A percentile compares a stretch with the other conserved stretches of the same genome.
These are phyloP conservation scores for Epichloe gansuensis DNA, from an alignment of 2,329 filamentous ascomycete genomes.

Conservation along the genomic window DNA sequence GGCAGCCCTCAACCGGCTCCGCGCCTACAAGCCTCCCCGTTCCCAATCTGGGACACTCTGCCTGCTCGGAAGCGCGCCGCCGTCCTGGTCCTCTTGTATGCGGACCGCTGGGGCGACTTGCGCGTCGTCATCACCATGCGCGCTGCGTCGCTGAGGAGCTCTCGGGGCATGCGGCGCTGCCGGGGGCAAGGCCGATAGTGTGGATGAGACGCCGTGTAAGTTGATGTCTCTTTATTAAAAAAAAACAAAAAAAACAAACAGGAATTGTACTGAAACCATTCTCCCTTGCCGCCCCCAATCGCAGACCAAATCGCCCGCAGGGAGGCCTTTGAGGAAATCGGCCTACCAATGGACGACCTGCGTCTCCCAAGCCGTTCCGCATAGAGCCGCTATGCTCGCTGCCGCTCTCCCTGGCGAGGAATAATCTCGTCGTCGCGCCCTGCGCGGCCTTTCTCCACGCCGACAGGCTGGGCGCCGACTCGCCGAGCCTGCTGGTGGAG, in stretches of 20 bases:
- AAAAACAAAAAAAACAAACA: too few species aligned
- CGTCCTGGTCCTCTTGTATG: slow-evolving; percentile 78
- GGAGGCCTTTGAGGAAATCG: slow-evolving; percentile 89
- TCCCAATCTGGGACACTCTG: slow-evolving; percentile 49
- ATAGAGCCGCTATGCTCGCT: slow-evolving; percentile 83
- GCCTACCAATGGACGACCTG: slow-evolving; percentile 59
- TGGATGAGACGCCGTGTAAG: slow-evolving; percentile 49
- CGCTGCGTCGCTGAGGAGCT: slow-evolving; percentile 48
- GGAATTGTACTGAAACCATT: too few species aligned
- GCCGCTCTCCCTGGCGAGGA: slow-evolving; percentile 62
- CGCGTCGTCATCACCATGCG: slow-evolving; percentile 59
- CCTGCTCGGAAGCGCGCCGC: slow-evolving; percentile 63
- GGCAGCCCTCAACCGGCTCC: slow-evolving; percentile 48
- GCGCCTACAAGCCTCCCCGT: slow-evolving; percentile 49
- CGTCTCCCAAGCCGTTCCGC: slow-evolving; percentile 61
- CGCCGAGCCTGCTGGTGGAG: slow-evolving; percentile 39
- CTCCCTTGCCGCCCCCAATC: too few species aligned
- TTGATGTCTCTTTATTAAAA: not conserved
- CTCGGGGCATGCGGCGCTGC: slow-evolving; percentile 80
- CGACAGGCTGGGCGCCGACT: slow-evolving; percentile 25
- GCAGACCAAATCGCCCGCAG: slow-evolving; percentile 71
- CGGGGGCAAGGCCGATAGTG: slow-evolving; percentile 60
- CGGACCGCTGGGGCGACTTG: slow-evolving; percentile 69
- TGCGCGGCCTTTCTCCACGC: slow-evolving; percentile 69
- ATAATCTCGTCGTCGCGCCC: slow-evolving; percentile 61